Conservation (phyloP, 805 yeast species). For the Cyberlindnera saturnus region DNA sequence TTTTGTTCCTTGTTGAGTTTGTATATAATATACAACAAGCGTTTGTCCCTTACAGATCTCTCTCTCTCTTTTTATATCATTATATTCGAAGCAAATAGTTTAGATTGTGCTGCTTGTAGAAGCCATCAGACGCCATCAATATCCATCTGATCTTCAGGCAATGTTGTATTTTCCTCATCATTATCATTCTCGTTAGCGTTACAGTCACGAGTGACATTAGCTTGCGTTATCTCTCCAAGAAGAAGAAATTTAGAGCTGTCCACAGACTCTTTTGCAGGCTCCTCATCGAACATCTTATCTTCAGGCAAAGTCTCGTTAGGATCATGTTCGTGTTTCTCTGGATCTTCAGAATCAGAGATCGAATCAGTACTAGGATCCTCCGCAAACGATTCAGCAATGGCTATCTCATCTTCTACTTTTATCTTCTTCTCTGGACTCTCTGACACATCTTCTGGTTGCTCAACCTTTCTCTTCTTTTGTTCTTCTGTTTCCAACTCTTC, state of each 20-base stretch:
- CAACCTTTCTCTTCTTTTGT: conserved; percentile 10
- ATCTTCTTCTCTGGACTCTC: conserved; percentile 20
- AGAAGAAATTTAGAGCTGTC: too few relatives aligned
- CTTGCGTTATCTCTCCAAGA: too few relatives aligned
- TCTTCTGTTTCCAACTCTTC: conserved; percentile 4
- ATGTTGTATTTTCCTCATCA: conserved; percentile 10
- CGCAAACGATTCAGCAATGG: neutral
- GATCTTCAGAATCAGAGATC: conserved; percentile 1
- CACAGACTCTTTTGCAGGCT: conserved; percentile 8
- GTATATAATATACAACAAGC: conserved; percentile 11
- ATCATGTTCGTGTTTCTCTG: neutral
- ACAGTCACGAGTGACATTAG: neutral
- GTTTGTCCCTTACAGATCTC: conserved; percentile 5
- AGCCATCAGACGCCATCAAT: conserved; percentile 7
- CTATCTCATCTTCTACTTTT: conserved; percentile 4
- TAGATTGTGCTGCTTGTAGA: too few relatives aligned
- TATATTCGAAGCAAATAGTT: neutral
- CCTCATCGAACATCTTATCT: conserved; percentile 20
- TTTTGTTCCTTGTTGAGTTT: conserved; percentile 4
- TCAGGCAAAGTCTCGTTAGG: conserved; percentile 7
- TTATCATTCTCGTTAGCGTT: neutral
- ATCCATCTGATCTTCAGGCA: conserved; percentile 22
- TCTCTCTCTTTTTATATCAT: neutral
- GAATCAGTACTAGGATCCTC: neutral
- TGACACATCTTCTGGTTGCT: neutral